Percentiles rank a stretch among this genome's conserved stretches.
These are phyloP conservation scores for Aspergillus tamarii DNA, from an alignment of 2,329 filamentous ascomycete species.

Conservation along the genomic window DNA sequence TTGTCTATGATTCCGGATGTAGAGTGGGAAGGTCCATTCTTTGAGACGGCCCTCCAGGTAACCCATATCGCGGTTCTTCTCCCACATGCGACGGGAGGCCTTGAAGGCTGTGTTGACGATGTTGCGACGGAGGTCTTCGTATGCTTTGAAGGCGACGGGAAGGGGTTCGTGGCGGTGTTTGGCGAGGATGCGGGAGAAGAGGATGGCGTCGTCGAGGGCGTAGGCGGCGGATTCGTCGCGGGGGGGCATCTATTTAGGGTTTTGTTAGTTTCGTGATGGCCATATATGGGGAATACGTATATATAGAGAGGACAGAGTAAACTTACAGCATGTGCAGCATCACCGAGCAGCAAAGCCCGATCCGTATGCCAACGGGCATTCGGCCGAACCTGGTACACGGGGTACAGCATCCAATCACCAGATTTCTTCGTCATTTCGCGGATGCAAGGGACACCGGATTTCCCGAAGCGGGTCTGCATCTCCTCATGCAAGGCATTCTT, in stretches of 20 bases:
- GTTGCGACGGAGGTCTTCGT: constrained; percentile 42
- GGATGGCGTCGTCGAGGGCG: constrained; percentile 49
- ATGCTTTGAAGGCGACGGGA: constrained; percentile 38
- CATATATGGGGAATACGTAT: too few species aligned
- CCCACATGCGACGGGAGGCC: constrained; percentile 43
- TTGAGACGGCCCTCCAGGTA: constrained; percentile 40
- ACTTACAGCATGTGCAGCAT: constrained; percentile 52
- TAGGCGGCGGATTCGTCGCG: constrained; percentile 51
- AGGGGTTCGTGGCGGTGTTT: constrained; percentile 38
- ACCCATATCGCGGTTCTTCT: constrained; percentile 43
- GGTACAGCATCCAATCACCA: constrained; percentile 48
- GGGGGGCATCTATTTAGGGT: constrained; percentile 47
- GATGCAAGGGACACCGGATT: constrained; percentile 40
- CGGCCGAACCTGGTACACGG: constrained; percentile 46
- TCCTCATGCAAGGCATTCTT: constrained; percentile 39
- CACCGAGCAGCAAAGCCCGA: constrained; percentile 48
- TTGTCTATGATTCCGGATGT: constrained; percentile 33
- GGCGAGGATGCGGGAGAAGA: constrained; percentile 45
- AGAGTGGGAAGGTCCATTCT: constrained; percentile 43
- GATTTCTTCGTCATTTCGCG: constrained; percentile 39
- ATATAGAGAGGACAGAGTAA: neutral
- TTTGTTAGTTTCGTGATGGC: constrained; percentile 10
- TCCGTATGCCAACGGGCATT: constrained; percentile 45
- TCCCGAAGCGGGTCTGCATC: constrained; percentile 40
- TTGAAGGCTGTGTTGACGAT: constrained; percentile 45